Evolutionary conservation across 1,284 basidiomycete genomes (phyloP).

Genomic region (Heterobasidion occidentale): DNA sequence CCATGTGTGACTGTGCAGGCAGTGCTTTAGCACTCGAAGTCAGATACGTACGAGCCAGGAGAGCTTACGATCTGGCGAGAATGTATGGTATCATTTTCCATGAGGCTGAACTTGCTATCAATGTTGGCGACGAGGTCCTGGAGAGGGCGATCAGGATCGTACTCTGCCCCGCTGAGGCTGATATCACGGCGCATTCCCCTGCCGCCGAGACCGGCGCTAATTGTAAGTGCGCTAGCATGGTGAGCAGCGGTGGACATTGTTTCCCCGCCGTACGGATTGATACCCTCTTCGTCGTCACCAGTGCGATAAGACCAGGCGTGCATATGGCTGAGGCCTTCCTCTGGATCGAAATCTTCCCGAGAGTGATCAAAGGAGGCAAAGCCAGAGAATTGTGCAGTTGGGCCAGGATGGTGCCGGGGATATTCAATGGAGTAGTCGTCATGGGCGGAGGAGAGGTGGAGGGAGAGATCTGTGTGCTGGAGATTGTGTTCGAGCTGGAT

Average conservation of each 20-base stretch:
- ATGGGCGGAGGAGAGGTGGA: conserved; percentile 47
- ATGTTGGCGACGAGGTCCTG: conserved; percentile 63
- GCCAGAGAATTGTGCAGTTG: conserved; percentile 37
- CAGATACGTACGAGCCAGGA: background rate
- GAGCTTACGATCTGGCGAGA: conserved; percentile 35
- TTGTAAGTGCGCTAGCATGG: conserved; percentile 78
- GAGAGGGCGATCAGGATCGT: conserved; percentile 79
- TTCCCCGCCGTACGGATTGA: conserved; percentile 57
- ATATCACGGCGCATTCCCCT: conserved; percentile 41
- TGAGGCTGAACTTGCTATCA: conserved; percentile 38
- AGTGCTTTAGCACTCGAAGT: background rate
- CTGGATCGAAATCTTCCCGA: conserved; percentile 45
- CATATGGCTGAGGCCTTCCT: conserved; percentile 37
- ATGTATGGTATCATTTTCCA: conserved; percentile 38
- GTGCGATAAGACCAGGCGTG: conserved; percentile 61
- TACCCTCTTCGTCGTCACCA: conserved; percentile 47
- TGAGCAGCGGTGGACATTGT: conserved; percentile 79
- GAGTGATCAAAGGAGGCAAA: conserved; percentile 55
- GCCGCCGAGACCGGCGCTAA: conserved; percentile 72
- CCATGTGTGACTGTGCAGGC: conserved; percentile 5
- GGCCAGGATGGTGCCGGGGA: conserved; percentile 54
- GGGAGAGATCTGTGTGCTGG: conserved; percentile 60
- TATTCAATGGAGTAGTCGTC: conserved; percentile 51
- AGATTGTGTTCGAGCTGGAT: conserved; percentile 70
- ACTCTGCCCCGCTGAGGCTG: conserved; percentile 71